phyloP scores from a whole-genome alignment of 2,329 filamentous ascomycete species.

The Epichloe hybrida region DNA sequence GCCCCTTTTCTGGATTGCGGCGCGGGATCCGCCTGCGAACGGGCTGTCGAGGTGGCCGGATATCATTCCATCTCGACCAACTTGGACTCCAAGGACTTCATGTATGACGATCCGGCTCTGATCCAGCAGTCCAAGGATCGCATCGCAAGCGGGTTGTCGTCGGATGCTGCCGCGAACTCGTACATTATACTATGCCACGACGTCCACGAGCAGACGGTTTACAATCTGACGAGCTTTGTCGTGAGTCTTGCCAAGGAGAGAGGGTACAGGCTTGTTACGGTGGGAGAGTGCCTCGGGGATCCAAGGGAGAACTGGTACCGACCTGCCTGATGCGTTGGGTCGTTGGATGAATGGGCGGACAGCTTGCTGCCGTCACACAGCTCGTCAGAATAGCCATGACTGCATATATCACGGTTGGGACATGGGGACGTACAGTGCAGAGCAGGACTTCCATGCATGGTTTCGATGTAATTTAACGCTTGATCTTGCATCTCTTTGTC shows the following conservation, averaged over 20 bases:
- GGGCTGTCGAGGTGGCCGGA: constrained; percentile 25
- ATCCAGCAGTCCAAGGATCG: constrained; percentile 32
- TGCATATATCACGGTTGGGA: too few relatives aligned
- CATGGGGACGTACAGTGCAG: too few relatives aligned
- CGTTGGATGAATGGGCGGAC: not conserved
- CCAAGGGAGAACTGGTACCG: constrained; percentile 40
- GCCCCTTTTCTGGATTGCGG: constrained; percentile 32
- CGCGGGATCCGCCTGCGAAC: constrained; percentile 23
- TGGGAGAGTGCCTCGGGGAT: constrained; percentile 45
- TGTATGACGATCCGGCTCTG: constrained; percentile 33
- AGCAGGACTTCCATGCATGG: too few relatives aligned
- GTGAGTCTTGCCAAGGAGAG: not conserved
- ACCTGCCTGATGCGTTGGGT: constrained; percentile 1
- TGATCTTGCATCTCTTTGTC: too few relatives aligned
- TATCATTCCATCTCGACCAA: constrained; percentile 45
- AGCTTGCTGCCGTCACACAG: too few relatives aligned
- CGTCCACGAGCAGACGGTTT: constrained; percentile 33
- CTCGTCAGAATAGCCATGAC: too few relatives aligned
- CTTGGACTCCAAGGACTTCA: constrained; percentile 48
- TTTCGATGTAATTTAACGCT: too few relatives aligned
- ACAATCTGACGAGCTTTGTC: constrained; percentile 17
- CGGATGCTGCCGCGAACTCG: constrained; percentile 12
- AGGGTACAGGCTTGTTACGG: constrained; percentile 32
- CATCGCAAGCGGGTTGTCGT: constrained; percentile 23
- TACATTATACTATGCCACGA: constrained; percentile 43